phyloP scores from a whole-genome alignment of 129 eudicot species.

The Smallanthus sonchifolius region DNA sequence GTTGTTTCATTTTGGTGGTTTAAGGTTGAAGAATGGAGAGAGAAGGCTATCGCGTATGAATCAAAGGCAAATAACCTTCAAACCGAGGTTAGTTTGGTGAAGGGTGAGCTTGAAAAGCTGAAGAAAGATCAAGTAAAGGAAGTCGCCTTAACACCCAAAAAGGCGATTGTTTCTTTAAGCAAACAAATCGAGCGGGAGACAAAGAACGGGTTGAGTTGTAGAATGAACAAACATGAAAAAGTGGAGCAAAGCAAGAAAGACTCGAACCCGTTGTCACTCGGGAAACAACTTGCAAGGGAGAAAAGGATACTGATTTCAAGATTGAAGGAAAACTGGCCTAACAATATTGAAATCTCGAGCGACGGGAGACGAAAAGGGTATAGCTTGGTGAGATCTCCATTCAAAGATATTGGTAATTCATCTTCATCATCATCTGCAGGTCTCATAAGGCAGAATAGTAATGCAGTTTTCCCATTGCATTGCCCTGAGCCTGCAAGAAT shows the following conservation, averaged over 20 bases:
- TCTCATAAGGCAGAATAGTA: conserved; percentile 35
- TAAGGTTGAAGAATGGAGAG: conserved; percentile 81
- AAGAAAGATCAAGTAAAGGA: conserved; percentile 30
- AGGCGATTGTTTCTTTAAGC: conserved; percentile 27
- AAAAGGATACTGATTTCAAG: conserved; percentile 42
- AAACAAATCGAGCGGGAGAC: conserved; percentile 56
- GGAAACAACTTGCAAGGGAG: conserved; percentile 70
- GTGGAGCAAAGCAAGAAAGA: conserved; percentile 29
- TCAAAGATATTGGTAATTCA: conserved; percentile 56
- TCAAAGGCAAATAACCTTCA: conserved; percentile 44
- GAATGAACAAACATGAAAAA: conserved; percentile 26
- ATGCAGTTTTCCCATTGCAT: conserved; percentile 48
- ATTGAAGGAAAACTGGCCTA: conserved; percentile 37
- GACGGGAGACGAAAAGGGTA: conserved; percentile 39
- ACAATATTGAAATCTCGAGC: conserved; percentile 10
- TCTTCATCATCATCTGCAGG: conserved; percentile 16
- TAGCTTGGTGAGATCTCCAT: conserved; percentile 42
- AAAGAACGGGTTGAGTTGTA: conserved; percentile 33
- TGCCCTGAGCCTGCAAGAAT: conserved; percentile 22
- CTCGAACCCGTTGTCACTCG: conserved; percentile 45
- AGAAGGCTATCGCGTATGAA: conserved; percentile 54
- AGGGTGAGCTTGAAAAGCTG: conserved; percentile 41
- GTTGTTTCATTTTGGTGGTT: neutral
- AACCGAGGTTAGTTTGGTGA: conserved; percentile 29
- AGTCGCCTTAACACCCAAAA: conserved; percentile 22